phyloP scores from a whole-genome alignment of 2,329 filamentous ascomycete species.

The Colletotrichum eleusines region DNA sequence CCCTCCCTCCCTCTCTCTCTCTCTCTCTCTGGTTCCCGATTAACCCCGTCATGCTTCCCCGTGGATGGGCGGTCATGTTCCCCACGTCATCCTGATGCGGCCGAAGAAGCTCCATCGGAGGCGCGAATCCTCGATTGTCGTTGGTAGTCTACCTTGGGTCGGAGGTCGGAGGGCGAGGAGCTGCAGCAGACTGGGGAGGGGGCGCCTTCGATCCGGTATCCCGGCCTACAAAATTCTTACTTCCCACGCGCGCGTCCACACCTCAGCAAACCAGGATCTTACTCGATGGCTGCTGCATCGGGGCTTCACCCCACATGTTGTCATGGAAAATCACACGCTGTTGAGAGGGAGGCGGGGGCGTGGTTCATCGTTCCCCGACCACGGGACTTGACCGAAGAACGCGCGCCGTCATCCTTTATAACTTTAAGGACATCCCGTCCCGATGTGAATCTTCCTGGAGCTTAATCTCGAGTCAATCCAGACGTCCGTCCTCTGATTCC shows the following conservation, averaged over 20 bases:
- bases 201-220: not conserved
- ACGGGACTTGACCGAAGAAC: conserved; percentile 39
- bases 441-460: not conserved
- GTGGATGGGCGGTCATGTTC: conserved; percentile 12
- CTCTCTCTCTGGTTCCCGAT: not conserved
- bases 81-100: conserved; percentile 37
- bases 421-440: conserved; percentile 15
- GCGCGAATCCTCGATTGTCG: not conserved
- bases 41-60: conserved; percentile 27
- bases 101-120: conserved; percentile 38
- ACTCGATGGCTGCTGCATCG: conserved; percentile 16
- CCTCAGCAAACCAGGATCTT: not conserved
- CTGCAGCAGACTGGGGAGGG: not conserved
- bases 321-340: conserved; percentile 9
- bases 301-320: conserved; percentile 36
- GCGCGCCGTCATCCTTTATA: conserved; percentile 26
- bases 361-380: conserved; percentile 29
- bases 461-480: conserved; percentile 23
- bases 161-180: not conserved
- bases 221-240: conserved; percentile 27
- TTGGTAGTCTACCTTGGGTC: not conserved
- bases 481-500: conserved; percentile 29
- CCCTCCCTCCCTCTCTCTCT: not conserved
- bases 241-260: conserved; percentile 13
- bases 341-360: conserved; percentile 15